Evolutionary conservation across 257 asterid species (phyloP), one percentile per base, ranked within the genome.

Genomic region (Cordia subcordata): DNA sequence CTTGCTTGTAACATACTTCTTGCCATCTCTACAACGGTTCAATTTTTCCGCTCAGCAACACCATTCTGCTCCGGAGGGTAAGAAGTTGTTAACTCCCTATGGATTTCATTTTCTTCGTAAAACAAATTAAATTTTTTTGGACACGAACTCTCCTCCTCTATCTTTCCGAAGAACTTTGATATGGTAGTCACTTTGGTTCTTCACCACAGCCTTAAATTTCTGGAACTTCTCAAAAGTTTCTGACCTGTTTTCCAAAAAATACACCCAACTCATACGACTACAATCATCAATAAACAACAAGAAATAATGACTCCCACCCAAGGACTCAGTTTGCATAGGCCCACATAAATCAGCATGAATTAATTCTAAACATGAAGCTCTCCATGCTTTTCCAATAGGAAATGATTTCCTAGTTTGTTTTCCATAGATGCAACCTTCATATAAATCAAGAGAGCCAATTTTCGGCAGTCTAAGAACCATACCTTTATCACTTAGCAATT

Each of bases 251-350:
- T 40, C 4, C 20, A 56, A 4, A n/a, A 69, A 58, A 49, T 50
- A 63, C 2, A 58, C 69, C 66, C 66, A 63, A 47, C 65, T 55
- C 74, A 42, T 32, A 16, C 11, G 51, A 18, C 49, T 64, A 11
- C 9, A 20, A 57, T 65, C 58, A 49, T 65, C 58, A 18, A 8
- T 65, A 11, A 64, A 55, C 0, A 46, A 12, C 0, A 33, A n/a
- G 12, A 55, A 45, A 13, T 64, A 45, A 1, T 4, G 0, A 23
- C 38, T 40, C 22, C 68, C 20, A 49, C n/a, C 50, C 47, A 55
- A 45, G 4, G 57, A 62, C 4, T 4, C 2, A 35, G 46, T 42
- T 1, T 23, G 13, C 61, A 63, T 63, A 5, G 56, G 46, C 0
- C 57, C 50, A 17, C 58, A 58, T 8, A 58, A 6, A 9, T 52